phyloP scores from a whole-genome alignment of 306 rosid species.

The Mimosa pudica region DNA sequence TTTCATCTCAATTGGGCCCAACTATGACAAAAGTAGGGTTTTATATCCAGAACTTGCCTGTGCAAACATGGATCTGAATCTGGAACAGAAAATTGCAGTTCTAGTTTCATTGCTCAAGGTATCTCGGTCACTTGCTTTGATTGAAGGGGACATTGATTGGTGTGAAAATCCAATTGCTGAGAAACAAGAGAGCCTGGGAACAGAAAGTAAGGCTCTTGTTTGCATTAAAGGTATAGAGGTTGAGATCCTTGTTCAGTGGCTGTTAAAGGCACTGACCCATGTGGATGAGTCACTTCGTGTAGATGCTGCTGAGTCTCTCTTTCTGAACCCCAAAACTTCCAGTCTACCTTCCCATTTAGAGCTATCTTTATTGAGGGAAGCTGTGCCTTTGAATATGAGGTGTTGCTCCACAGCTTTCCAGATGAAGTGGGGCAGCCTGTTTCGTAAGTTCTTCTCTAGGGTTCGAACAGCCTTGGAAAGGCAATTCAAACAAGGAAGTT shows the following conservation, averaged over 20 bases:
- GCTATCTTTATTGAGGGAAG: conserved; percentile 79
- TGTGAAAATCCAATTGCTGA: conserved; percentile 41
- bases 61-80: conserved; percentile 55
- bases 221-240: conserved; percentile 74
- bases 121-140: conserved; percentile 85
- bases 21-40: conserved; percentile 43
- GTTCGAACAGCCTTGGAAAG: conserved; percentile 94
- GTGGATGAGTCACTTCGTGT: conserved; percentile 93
- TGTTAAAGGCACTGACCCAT: conserved; percentile 85
- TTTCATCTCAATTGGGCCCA: conserved; percentile 70
- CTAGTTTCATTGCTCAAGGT: conserved; percentile 93
- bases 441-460: conserved; percentile 87
- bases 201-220: conserved; percentile 63
- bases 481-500: conserved; percentile 80
- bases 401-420: conserved; percentile 94
- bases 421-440: conserved; percentile 98
- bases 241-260: conserved; percentile 82
- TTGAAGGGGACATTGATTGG: conserved; percentile 95
- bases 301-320: conserved; percentile 92
- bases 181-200: conserved; percentile 34
- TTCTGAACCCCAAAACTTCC: conserved; percentile 89
- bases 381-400: conserved; percentile 94
- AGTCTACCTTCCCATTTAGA: conserved; percentile 93
- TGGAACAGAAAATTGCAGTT: conserved; percentile 91
- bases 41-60: conserved; percentile 49